Base-by-base conservation (phyloP, 2,329 filamentous ascomycete species). In the Cercospora sp. region DNA sequence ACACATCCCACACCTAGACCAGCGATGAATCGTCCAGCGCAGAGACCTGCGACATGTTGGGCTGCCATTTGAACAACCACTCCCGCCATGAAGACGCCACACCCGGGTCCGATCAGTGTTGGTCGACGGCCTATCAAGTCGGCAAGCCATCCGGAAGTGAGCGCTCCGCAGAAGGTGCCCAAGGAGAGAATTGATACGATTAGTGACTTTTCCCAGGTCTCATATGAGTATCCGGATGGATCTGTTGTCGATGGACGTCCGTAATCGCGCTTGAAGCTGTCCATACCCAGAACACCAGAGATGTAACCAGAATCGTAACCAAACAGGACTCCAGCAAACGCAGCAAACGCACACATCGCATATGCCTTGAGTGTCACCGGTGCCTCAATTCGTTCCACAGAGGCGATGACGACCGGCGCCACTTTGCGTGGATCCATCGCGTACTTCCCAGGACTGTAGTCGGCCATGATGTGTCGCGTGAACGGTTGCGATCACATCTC, bases 171-270 rank as follows among this genome's bases (percentile, higher is more conserved):
- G 80, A 93, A 93, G 34, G 91, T 93, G 66, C 91, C 91, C 32
- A 89, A 89, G 0, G 90, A 92, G 18, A 93, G 85, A 72, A 93
- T 92, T 6, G 90, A 92, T 40, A 91, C 90, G 68, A 91, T 88
- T 49, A 88, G 82, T 0, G 89, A 90, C 55, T 87, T 76, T 63
- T 79, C 69, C 68, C 74, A 77, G 3, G 76, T 74, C 26, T 70
- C 65, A 69, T 79, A 77, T 63, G 60, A 66, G 68, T 73, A 76
- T 57, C 72, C 74, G 16, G 63, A 67, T 4, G 70, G 61, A n/a
- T 71, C 67, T 9, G 65, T 65, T 1, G 67, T 63, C 16, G 65
- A 70, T 6, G 65, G 69, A 57, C 74, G 72, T 6, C 78, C 77
- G 30, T 79, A 79, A 53, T 78, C 71, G 12, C 65, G 58, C 67